Percentiles rank a stretch among this genome's conserved stretches.
These are phyloP conservation scores for Sugiyamaella neomexicana DNA, from an alignment of 1,139 yeast species.

Conservation along the genomic window DNA sequence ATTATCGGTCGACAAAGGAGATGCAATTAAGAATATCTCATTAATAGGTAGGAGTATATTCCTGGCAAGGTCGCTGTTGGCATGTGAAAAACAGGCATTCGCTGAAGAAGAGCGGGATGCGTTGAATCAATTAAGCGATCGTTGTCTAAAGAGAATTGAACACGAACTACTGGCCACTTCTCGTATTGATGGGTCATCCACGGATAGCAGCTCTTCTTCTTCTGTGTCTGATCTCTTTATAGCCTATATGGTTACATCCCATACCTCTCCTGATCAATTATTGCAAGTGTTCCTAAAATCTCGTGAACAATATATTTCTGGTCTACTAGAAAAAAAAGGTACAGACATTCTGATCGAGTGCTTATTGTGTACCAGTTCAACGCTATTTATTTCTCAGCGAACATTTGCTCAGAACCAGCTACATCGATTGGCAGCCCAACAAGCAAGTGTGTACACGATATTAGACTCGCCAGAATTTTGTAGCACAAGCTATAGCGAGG, in stretches of 20 bases:
- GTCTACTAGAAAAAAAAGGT: neutral
- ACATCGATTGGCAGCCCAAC: slow-evolving; percentile 27
- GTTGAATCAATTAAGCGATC: neutral
- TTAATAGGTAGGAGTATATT: slow-evolving; percentile 7
- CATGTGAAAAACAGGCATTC: neutral
- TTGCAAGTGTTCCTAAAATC: slow-evolving; percentile 20
- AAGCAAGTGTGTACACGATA: slow-evolving; percentile 28
- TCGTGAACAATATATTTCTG: slow-evolving; percentile 13
- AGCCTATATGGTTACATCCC: slow-evolving; percentile 28
- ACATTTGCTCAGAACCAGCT: slow-evolving; percentile 30
- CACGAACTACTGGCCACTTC: neutral
- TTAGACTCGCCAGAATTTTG: slow-evolving; percentile 31
- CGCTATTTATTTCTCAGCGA: slow-evolving; percentile 26
- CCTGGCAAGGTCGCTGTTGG: slow-evolving; percentile 12
- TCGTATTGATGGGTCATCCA: neutral
- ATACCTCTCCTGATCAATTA: slow-evolving; percentile 20
- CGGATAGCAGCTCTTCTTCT: slow-evolving; percentile 6
- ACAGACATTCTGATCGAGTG: slow-evolving; percentile 16
- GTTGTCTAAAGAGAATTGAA: slow-evolving; percentile 6
- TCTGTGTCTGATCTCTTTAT: slow-evolving; percentile 25
- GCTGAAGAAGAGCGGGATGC: neutral
- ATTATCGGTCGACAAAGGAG: neutral
- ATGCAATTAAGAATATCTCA: neutral
- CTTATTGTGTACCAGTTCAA: slow-evolving; percentile 26
- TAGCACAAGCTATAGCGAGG: slow-evolving; percentile 16